Base-by-base conservation (phyloP, 495 filamentous ascomycete species). In the Neurospora sp. region DNA sequence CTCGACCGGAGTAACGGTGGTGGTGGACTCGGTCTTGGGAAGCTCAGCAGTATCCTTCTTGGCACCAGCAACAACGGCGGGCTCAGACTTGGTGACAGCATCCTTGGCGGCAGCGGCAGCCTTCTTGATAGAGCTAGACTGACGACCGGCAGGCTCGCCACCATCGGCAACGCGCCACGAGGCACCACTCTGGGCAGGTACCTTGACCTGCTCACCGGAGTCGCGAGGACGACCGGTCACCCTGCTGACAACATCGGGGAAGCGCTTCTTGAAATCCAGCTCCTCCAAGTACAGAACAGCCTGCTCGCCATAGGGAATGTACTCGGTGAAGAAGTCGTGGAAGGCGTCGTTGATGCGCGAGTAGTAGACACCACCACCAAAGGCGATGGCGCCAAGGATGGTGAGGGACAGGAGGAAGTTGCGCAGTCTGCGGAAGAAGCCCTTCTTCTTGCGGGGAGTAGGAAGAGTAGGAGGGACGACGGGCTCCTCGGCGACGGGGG, bases 241-340 rank as follows among this genome's bases (percentile, higher is more conserved):
- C 40, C 79, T 83, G 73, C 83, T 86, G 20, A 89, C 83, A 40
- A 90, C 87, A 73, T 90, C 90, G 40, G 94, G 95, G 84, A 97
- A 98, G 27, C 95, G 90, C 80, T 91, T 93, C 76, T 92, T 90
- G 82, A 96, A 98, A 81, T 97, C 94, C 61, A 92, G 89, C 82
- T 99, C 96, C 83, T 99, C 96, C 73, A 99, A 92, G 83, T 97
- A 98, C n/a, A 96, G 88, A 37, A 99, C 96, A 17, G 90, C 90
- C 76, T 97, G 92, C 83, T 99, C 96, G 70, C 95, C 96, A 73
- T 93, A 97, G 3, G 96, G 96, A 8, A 99, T 82, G 81, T 96
- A 99, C 82, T 97, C 94, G 61, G 96, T 98, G 84, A 99, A 99
- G 84, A 98, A 97, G 79, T 99, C 96, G 80, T 99, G 96, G 86